These are phyloP conservation scores for Onygena corvina DNA, from an alignment of 2,329 filamentous ascomycete species.

Conservation along the genomic window DNA sequence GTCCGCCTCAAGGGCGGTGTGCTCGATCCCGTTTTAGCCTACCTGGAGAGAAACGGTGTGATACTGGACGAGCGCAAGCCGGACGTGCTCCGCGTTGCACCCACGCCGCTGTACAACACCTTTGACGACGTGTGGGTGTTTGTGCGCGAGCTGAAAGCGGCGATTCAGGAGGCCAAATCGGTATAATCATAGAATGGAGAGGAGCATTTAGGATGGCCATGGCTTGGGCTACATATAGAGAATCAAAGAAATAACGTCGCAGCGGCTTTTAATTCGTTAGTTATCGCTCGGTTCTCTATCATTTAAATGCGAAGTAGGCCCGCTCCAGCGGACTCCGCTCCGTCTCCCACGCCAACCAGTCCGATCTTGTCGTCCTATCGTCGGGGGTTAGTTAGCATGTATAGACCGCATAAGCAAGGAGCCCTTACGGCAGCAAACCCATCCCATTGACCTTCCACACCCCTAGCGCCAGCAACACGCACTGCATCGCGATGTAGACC, in stretches of 20 bases:
- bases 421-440: slow-evolving; percentile 72
- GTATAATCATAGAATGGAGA: not conserved
- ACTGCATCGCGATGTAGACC: slow-evolving; percentile 77
- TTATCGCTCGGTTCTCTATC: slow-evolving; percentile 11
- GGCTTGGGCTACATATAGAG: not conserved
- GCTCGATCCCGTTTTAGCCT: slow-evolving; percentile 54
- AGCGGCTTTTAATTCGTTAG: not conserved
- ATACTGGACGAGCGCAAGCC: slow-evolving; percentile 76
- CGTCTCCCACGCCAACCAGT: slow-evolving; percentile 94
- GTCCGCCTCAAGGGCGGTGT: slow-evolving; percentile 56
- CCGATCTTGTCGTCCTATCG: slow-evolving; percentile 77
- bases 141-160: slow-evolving; percentile 41
- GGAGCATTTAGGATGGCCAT: not conserved
- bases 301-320: slow-evolving; percentile 48
- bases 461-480: slow-evolving; percentile 69
- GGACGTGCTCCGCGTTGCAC: slow-evolving; percentile 71
- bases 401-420: slow-evolving; percentile 16
- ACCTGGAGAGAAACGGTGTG: slow-evolving; percentile 56
- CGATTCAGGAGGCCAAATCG: slow-evolving; percentile 27
- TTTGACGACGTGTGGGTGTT: slow-evolving; percentile 62
- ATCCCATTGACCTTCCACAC: slow-evolving; percentile 96
- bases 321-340: slow-evolving; percentile 57
- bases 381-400: not conserved
- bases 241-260: too few species aligned
- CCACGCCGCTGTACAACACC: slow-evolving; percentile 71